Evolutionary conservation across 2,329 filamentous ascomycete species (phyloP).

Genomic region (Cercospora sp.): DNA sequence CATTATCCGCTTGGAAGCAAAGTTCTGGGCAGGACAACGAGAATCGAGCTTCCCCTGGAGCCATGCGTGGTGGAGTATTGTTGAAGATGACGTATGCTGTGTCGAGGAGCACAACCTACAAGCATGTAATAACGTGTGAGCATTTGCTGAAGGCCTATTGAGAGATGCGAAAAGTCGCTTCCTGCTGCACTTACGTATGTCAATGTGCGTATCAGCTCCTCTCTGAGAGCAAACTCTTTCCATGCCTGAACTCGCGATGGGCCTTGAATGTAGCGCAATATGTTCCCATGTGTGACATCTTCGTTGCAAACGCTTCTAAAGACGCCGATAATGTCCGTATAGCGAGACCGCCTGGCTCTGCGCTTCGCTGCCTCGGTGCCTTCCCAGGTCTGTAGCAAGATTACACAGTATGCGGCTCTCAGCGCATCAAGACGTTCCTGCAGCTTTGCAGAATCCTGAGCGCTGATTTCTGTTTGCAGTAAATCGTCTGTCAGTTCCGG

Average conservation of each 20-base stretch:
- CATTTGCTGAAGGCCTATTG: neutral
- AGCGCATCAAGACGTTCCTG: constrained; percentile 1
- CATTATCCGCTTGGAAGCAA: constrained; percentile 9
- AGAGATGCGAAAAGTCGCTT: neutral
- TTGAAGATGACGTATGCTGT: constrained; percentile 12
- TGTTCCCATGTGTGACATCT: neutral
- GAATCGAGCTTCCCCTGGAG: constrained; percentile 1
- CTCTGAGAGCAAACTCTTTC: neutral
- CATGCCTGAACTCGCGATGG: neutral
- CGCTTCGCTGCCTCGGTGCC: constrained; percentile 4
- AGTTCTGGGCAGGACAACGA: constrained; percentile 4
- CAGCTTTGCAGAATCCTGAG: neutral
- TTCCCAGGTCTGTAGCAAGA: constrained; percentile 13
- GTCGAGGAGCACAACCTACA: constrained; percentile 3
- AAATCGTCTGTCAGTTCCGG: constrained; percentile 5
- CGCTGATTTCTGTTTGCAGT: neutral
- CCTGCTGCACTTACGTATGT: neutral
- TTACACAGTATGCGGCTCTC: neutral
- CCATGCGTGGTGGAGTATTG: constrained; percentile 12
- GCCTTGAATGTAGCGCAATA: neutral
- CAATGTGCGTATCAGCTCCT: constrained; percentile 12
- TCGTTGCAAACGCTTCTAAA: constrained; percentile 7
- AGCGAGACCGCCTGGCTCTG: constrained; percentile 6
- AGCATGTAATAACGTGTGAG: neutral
- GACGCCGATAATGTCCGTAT: constrained; percentile 6